These are phyloP conservation scores for Chamaenerion angustifolium DNA, from an alignment of 345 rosid species.

Conservation along the genomic window DNA sequence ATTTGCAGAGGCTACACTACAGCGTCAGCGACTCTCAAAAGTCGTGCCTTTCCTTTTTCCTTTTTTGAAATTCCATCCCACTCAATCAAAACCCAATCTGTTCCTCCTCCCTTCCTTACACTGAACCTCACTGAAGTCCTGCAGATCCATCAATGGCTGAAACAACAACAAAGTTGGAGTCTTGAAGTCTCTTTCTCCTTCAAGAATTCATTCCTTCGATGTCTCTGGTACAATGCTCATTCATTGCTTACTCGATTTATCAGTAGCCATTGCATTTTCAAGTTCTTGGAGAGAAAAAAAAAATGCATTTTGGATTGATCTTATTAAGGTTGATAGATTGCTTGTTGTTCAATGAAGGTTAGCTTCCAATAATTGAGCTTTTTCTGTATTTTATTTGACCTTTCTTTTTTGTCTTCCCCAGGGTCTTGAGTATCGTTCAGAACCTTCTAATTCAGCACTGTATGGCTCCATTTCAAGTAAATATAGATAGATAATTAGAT, in stretches of 20 bases:
- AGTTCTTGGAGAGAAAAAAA: too few species aligned
- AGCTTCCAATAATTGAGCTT: background rate
- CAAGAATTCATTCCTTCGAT: too few species aligned
- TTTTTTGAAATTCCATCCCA: background rate
- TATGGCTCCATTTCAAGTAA: too few species aligned
- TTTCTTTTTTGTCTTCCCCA: background rate
- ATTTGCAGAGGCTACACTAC: background rate
- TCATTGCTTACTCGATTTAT: too few species aligned
- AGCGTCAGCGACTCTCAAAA: constrained; percentile 14
- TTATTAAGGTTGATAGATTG: too few species aligned
- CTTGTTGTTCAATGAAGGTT: background rate
- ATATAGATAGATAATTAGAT: too few species aligned
- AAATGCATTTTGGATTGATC: too few species aligned
- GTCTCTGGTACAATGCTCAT: too few species aligned
- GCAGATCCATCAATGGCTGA: background rate
- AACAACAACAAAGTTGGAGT: background rate
- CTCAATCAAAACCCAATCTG: constrained; percentile 1
- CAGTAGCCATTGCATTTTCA: too few species aligned
- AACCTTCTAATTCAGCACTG: too few species aligned
- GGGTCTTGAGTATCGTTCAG: background rate
- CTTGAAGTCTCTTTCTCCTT: background rate
- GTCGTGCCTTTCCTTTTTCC: constrained; percentile 13
- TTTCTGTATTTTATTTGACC: background rate
- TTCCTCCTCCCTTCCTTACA: background rate
- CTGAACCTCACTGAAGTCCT: background rate